Conservation (phyloP, 768 basidiomycete genomes). For the Leccinum longicurvipes region DNA sequence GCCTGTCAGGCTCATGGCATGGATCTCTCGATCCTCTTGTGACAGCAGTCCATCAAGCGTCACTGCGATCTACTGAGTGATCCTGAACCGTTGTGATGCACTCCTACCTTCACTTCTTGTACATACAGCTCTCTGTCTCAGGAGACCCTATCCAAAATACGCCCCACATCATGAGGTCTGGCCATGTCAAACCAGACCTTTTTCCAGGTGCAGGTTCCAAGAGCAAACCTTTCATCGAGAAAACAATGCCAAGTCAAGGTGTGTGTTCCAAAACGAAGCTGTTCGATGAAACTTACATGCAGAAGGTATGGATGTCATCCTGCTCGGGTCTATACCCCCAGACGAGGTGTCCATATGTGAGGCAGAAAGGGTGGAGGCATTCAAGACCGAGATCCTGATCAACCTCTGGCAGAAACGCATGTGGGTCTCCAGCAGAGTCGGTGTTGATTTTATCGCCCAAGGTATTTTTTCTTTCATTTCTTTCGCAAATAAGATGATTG, state of each 20-base stretch:
- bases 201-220: constrained; percentile 23
- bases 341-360: constrained; percentile 60
- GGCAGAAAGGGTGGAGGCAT: constrained; percentile 47
- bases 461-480: constrained; percentile 30
- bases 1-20: too few relatives aligned
- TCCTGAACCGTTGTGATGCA: constrained; percentile 48
- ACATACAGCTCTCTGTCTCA: constrained; percentile 42
- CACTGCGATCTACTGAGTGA: constrained; percentile 74
- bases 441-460: constrained; percentile 63
- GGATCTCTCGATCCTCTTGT: too few relatives aligned
- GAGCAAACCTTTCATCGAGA: constrained; percentile 7
- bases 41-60: constrained; percentile 59
- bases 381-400: constrained; percentile 43
- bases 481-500: neutral
- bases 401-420: constrained; percentile 70
- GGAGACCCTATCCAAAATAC: constrained; percentile 54
- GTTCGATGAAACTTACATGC: neutral
- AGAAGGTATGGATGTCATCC: constrained; percentile 46
- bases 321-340: constrained; percentile 41
- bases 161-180: constrained; percentile 66
- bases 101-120: constrained; percentile 52
- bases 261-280: neutral
- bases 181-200: constrained; percentile 21
- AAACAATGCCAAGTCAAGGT: constrained; percentile 12
- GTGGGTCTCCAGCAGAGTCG: constrained; percentile 53